Conservation (phyloP, 805 yeast species). For the Lipomyces yamanashiensis region DNA sequence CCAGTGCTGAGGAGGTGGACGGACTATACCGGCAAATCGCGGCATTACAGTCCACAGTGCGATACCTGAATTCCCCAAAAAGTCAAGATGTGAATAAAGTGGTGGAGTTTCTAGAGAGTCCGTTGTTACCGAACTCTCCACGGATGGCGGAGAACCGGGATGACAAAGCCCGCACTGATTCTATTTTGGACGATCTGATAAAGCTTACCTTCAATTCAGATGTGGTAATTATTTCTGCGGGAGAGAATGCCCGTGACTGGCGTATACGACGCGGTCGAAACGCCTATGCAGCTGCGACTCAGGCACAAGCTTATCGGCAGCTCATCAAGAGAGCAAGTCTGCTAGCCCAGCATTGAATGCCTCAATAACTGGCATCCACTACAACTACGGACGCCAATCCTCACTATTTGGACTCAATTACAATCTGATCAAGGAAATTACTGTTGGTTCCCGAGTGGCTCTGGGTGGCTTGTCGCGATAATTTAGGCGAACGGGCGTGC, state of each 20-base stretch:
- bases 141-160: neutral
- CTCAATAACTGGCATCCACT: no score
- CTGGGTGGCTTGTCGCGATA: neutral
- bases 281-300: neutral
- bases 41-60: slow-evolving; percentile 11
- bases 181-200: neutral
- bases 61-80: neutral
- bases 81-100: neutral
- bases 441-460: neutral
- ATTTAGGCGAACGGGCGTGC: slow-evolving; percentile 1
- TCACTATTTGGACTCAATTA: no score
- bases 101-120: slow-evolving; percentile 3
- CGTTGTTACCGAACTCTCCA: neutral
- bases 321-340: neutral
- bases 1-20: slow-evolving; percentile 23
- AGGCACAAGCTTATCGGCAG: neutral
- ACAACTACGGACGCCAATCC: no score
- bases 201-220: neutral
- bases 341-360: no score
- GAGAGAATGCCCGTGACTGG: slow-evolving; percentile 2
- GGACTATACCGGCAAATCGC: slow-evolving; percentile 16
- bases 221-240: neutral
- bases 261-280: slow-evolving; percentile 1
- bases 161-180: neutral
- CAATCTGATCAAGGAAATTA: no score